Evolutionary conservation across 164 flowering plant genomes (phyloP).

Genomic region (Umbilicus rupestris): DNA sequence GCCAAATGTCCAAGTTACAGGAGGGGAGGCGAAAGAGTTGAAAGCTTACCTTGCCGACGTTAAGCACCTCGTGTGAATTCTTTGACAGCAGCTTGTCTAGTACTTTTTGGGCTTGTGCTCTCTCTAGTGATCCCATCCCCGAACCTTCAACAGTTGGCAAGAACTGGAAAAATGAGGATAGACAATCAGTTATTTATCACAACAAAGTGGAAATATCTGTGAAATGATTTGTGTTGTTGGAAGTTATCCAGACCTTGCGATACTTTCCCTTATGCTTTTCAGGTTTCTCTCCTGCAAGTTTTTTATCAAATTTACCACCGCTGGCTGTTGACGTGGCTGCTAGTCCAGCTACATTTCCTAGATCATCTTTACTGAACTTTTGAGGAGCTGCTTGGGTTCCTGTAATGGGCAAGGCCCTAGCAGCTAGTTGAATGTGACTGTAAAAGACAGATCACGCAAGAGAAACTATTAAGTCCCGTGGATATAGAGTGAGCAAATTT

Average conservation of each 20-base stretch:
- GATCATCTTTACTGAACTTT: conserved; percentile 57
- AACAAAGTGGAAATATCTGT: neutral
- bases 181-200: neutral
- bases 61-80: conserved; percentile 69
- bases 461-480: neutral
- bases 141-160: conserved; percentile 70
- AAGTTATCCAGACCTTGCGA: conserved; percentile 53
- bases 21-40: neutral
- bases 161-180: conserved; percentile 27
- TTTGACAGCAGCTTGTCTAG: conserved; percentile 67
- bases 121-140: conserved; percentile 65
- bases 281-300: conserved; percentile 81
- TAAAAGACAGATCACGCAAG: conserved; percentile 8
- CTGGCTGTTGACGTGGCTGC: conserved; percentile 91
- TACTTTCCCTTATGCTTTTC: conserved; percentile 66
- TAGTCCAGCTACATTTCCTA: conserved; percentile 70
- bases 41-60: conserved; percentile 59
- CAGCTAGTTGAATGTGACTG: conserved; percentile 94
- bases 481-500: neutral
- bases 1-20: neutral
- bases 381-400: conserved; percentile 52
- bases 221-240: neutral
- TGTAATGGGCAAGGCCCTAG: conserved; percentile 61
- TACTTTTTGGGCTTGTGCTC: conserved; percentile 74
- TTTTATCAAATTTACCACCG: conserved; percentile 94